Percentiles rank a stretch among this genome's conserved stretches.
Evolutionary conservation across 768 basidiomycete species (phyloP).

Genomic region (Porphyrellus cyaneotinctus): DNA sequence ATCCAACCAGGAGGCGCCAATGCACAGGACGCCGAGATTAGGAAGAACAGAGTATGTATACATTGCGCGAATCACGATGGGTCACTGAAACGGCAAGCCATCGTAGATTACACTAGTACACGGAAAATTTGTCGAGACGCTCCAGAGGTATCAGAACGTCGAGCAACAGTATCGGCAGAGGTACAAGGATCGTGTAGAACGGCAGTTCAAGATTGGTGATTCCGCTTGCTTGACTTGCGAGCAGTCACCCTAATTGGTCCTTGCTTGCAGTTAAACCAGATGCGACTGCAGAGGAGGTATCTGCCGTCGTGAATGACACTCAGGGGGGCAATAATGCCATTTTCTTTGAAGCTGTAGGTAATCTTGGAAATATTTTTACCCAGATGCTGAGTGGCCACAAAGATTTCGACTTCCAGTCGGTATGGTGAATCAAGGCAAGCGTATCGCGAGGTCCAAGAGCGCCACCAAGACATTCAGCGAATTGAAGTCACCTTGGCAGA

Average conservation of each 20-base stretch:
- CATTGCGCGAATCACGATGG: not conserved
- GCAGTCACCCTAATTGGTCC: not conserved
- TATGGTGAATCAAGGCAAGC: conserved; percentile 80
- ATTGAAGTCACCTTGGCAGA: conserved; percentile 89
- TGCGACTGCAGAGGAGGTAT: conserved; percentile 77
- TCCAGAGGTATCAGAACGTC: conserved; percentile 73
- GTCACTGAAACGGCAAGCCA: not conserved
- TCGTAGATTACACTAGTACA: conserved; percentile 56
- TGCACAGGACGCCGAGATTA: conserved; percentile 43
- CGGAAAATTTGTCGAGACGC: conserved; percentile 67
- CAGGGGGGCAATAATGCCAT: conserved; percentile 58
- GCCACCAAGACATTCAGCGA: conserved; percentile 79
- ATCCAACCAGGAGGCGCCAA: conserved; percentile 31
- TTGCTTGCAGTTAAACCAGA: conserved; percentile 69
- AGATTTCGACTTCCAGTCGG: conserved; percentile 75
- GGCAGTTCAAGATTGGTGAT: conserved; percentile 75
- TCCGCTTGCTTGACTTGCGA: not conserved
- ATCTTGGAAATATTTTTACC: not conserved
- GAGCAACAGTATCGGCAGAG: conserved; percentile 67
- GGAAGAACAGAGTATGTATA: conserved; percentile 33
- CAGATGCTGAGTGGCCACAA: not conserved
- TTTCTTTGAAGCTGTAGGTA: conserved; percentile 67
- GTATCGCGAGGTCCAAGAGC: conserved; percentile 83
- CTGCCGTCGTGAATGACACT: conserved; percentile 62
- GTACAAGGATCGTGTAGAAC: conserved; percentile 62